These are phyloP conservation scores for Allium cepa DNA, from an alignment of 106 monocot species.

Conservation along the genomic window DNA sequence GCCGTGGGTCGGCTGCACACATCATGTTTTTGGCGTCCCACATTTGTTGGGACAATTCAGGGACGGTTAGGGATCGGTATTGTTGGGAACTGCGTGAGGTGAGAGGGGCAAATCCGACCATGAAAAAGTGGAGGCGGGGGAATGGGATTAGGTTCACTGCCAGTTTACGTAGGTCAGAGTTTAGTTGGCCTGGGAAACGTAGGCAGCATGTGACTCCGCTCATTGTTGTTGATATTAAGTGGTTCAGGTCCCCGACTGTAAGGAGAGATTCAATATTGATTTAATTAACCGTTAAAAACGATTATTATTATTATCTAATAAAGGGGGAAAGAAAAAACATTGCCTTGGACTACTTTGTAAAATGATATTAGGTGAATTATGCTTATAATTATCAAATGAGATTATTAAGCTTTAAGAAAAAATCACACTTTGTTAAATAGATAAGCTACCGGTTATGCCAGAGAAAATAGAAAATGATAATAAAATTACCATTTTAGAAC, in stretches of 20 bases:
- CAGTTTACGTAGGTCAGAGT: conserved; percentile 19
- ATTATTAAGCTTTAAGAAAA: too few relatives aligned
- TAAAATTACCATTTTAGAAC: too few relatives aligned
- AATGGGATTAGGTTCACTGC: conserved; percentile 24
- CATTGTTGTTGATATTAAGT: conserved; percentile 18
- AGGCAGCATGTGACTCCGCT: conserved; percentile 23
- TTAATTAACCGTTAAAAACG: too few relatives aligned
- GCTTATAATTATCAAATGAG: too few relatives aligned
- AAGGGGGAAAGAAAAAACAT: background rate
- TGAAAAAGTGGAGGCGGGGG: conserved; percentile 25
- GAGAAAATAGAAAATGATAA: too few relatives aligned
- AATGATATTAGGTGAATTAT: too few relatives aligned
- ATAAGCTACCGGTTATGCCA: too few relatives aligned
- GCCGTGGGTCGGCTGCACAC: conserved; percentile 51
- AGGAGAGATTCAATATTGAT: background rate
- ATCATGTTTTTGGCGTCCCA: conserved; percentile 71
- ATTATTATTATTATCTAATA: too few relatives aligned
- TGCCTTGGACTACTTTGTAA: too few relatives aligned
- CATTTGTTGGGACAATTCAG: conserved; percentile 37
- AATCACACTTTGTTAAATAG: too few relatives aligned
- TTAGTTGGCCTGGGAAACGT: conserved; percentile 22
- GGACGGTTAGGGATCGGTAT: conserved; percentile 47
- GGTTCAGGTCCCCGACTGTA: conserved; percentile 21
- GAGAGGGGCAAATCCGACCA: conserved; percentile 20
- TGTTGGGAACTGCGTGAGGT: conserved; percentile 29